Evolutionary conservation across 1,284 basidiomycete genomes (phyloP), one percentile per base, ranked within the genome.

Genomic region (Wolfiporia cocos): DNA sequence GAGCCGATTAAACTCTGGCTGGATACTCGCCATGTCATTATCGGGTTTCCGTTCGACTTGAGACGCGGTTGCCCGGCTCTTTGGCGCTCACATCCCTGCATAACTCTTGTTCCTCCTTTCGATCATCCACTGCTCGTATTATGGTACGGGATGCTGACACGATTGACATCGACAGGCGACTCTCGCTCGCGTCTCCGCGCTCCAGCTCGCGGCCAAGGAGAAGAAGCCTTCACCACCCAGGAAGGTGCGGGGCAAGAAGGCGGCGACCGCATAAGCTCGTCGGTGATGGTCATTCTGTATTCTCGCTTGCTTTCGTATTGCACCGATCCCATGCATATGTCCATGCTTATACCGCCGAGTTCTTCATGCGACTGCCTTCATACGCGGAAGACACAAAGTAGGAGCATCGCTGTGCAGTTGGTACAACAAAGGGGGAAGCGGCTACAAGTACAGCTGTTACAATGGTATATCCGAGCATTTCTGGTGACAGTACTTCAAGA

Each of bases 191-290:
- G 78, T 83, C 41, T 89, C 87, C 53, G 85, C 87, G 43, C 72
- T 92, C 52, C 53, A 81, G 48, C 74, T 71, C 34, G 70, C 83
- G 47, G 79, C 87, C 68, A 80, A 76, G 63, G 81, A 83, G 65
- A 78, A 76, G 66, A 89, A 88, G 70, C 67, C 80, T 29, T 59
- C 69, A 52, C 85, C 78, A 59, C 69, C 78, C 45, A 81, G 77
- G 74, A 92, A 91, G 73, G 49, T 67, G 52, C 76, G 90, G 55
- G 86, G 87, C 49, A 83, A 81, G 72, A 90, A 86, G 70, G 72
- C 68, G 29, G 48, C 49, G 37, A 53, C 44, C 44, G 48, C 49
- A 43, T 55, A 49, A 46, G 46, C 37, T 45, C 37, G 41, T 46
- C 42, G 44, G 12, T 30, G 46, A 49, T 34, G 37, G 37, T 18